Conservation (phyloP, 2,329 filamentous ascomycete genomes). For the Trichoderma simmonsii region DNA sequence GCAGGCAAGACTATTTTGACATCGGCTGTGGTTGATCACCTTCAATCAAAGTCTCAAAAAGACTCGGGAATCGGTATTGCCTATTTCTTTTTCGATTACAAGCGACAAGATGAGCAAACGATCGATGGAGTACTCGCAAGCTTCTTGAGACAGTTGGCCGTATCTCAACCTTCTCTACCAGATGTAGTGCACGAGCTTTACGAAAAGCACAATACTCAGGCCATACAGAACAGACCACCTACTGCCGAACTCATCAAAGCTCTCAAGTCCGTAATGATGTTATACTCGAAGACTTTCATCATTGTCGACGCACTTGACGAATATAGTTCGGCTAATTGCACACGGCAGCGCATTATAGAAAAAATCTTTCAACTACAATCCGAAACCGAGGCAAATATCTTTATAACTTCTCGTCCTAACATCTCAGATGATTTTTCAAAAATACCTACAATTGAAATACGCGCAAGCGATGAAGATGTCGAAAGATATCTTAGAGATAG, state of each 20-base stretch:
- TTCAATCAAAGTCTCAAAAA: conserved; percentile 23
- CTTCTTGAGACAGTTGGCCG: not conserved
- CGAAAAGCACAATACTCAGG: fast-evolving
- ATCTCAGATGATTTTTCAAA: fast-evolving
- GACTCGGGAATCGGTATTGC: not conserved
- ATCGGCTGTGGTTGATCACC: conserved; percentile 40
- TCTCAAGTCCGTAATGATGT: not conserved
- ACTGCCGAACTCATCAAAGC: not conserved
- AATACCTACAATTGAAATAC: not conserved
- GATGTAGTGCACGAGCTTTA: not conserved
- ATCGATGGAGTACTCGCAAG: not conserved
- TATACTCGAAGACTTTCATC: not conserved
- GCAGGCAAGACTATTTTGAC: conserved; percentile 48
- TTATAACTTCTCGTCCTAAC: not conserved
- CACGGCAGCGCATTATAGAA: too few relatives aligned
- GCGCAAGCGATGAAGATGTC: not conserved
- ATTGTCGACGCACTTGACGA: not conserved
- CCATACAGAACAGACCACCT: not conserved
- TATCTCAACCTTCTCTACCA: not conserved
- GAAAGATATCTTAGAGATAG: not conserved
- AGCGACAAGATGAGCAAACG: not conserved
- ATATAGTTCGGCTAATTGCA: not conserved
- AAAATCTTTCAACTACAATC: not conserved
- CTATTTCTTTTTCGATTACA: not conserved
- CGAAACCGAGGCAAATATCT: not conserved